Evolutionary conservation across 805 yeast genomes (phyloP).

Genomic region (Metschnikowia corniflorae): DNA sequence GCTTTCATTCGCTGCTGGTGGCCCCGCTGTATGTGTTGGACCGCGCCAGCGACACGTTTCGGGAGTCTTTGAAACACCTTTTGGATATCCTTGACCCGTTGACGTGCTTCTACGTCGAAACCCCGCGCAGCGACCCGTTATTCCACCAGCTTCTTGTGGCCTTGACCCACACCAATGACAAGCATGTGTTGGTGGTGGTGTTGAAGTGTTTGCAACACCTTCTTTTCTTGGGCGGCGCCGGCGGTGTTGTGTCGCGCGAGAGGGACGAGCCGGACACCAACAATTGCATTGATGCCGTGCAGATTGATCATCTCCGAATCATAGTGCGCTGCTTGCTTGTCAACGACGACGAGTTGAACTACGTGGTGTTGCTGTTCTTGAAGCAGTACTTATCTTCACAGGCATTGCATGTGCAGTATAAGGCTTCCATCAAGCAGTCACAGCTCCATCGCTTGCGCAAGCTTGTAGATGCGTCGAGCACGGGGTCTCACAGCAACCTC

Average conservation of each 20-base stretch:
- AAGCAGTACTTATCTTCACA: conserved; percentile 76
- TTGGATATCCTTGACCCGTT: conserved; percentile 82
- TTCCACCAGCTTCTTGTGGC: conserved; percentile 53
- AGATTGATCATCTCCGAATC: conserved; percentile 42
- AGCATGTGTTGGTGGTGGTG: conserved; percentile 63
- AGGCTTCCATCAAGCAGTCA: conserved; percentile 27
- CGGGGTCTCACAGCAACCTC: conserved; percentile 40
- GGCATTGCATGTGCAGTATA: conserved; percentile 31
- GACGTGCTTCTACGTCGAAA: conserved; percentile 77
- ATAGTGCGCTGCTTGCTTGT: conserved; percentile 58
- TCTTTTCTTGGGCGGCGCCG: conserved; percentile 43
- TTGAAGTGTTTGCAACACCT: conserved; percentile 77
- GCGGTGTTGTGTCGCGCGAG: conserved; percentile 10
- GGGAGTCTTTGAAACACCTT: conserved; percentile 63
- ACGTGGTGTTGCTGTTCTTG: conserved; percentile 75
- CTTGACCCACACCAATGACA: conserved; percentile 55
- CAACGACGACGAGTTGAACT: conserved; percentile 66
- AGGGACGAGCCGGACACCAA: conserved; percentile 26
- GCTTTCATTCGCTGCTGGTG: conserved; percentile 22
- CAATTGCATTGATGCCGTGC: conserved; percentile 41
- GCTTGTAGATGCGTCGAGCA: conserved; percentile 41
- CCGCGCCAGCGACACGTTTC: conserved; percentile 31
- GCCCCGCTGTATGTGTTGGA: conserved; percentile 17
- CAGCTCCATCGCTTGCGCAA: conserved; percentile 42
- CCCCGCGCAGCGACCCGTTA: conserved; percentile 63